phyloP scores from a whole-genome alignment of 192 early-diverging fungal genomes.

The Piromyces finnis region DNA sequence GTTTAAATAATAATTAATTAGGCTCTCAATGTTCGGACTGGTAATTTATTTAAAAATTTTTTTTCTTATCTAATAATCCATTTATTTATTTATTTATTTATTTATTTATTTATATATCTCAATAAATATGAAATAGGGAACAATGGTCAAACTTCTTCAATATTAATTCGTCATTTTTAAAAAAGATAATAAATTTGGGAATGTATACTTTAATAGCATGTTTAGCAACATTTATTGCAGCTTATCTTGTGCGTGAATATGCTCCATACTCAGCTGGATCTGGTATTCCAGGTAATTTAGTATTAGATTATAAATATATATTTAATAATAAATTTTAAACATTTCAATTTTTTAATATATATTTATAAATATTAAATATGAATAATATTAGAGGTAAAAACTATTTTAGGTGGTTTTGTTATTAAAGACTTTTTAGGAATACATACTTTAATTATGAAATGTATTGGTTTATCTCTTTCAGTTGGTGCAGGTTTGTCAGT shows the following conservation, averaged over 20 bases:
- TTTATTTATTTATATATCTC: no score
- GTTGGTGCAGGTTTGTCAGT: background rate
- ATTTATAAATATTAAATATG: no score
- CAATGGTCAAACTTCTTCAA: background rate
- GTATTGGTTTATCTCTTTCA: background rate
- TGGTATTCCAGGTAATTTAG: background rate
- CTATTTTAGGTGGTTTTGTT: background rate
- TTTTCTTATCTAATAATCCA: no score
- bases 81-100: no score
- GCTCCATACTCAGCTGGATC: background rate
- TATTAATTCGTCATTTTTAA: background rate
- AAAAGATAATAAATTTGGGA: background rate
- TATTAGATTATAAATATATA: background rate
- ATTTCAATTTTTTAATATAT: no score
- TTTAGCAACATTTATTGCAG: background rate
- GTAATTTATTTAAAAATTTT: background rate
- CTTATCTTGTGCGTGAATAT: background rate
- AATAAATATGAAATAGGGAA: no score
- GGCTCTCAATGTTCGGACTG: background rate
- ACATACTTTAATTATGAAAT: background rate
- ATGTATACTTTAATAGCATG: background rate
- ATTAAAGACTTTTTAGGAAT: background rate
- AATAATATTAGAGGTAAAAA: conserved; percentile 2
- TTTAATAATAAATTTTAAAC: no score
- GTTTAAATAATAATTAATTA: background rate